Base-by-base conservation (phyloP, 2,329 filamentous ascomycete species). In the Monascus ruber region DNA sequence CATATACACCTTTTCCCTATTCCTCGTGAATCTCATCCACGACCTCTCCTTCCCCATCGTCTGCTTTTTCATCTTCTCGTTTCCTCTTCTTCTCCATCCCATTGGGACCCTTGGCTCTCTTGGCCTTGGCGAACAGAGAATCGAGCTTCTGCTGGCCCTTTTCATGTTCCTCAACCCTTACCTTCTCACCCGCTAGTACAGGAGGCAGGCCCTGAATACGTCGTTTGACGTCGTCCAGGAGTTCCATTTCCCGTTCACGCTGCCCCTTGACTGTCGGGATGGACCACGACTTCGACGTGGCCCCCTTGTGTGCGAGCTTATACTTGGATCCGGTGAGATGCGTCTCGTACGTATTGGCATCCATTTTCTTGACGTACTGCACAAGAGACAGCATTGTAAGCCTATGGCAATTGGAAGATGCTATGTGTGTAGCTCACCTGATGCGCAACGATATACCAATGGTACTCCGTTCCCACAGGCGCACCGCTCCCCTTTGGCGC, bases 291-390 rank as follows among this genome's bases (percentile, higher is more conserved):
- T 47, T 48, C 6, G 52, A 48, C 5, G 46, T 40, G 5, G 46
- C 49, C 2, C 47, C 48, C 36, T 57, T 61, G 36, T 62, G 58
- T 26, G 58, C 58, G 35, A 62, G 45, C 41, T 61, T 62, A 38
- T 60, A 61, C 40, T 61, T 61, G 4, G 55, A 55, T 1, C 58
- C 58, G 6, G 47, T 48, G 7, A 61, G 43, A 36, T 53, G 49
- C 6, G 58, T 60, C 40, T 59, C 53, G 38, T 62, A 62, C 1
- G 58, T 59, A 33, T 62, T 62, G 10, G 56, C 56, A 39, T 62
- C 59, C 31, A 55, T 34, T 38, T 62, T 62, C 36, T 50, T 50
- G 26, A 62, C 59, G 45, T 56, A 49, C 58, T 60, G 31, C 27
- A 24, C 28, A 10, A 6, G n/a, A 26, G 33, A 8, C 28, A 32